Percentiles rank a stretch among this genome's conserved stretches.
These are phyloP conservation scores for Russula olivacea DNA, from an alignment of 768 basidiomycete genomes.

Conservation along the genomic window DNA sequence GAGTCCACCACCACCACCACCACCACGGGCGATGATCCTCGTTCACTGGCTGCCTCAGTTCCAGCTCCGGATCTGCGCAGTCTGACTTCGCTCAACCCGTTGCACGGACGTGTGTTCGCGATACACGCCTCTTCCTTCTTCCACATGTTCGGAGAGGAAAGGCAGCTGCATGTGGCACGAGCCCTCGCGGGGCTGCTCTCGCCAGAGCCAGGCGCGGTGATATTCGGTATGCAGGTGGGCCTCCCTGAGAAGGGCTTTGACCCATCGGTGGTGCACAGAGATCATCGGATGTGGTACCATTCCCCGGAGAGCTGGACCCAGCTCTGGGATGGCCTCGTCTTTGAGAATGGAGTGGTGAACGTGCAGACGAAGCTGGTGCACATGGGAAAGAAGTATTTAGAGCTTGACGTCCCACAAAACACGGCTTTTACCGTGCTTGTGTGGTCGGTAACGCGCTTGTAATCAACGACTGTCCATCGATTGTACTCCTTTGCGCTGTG, in stretches of 20 bases:
- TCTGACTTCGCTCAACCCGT: conserved; percentile 40
- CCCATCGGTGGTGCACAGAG: no score
- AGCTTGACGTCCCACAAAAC: background rate
- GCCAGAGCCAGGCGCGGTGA: conserved; percentile 27
- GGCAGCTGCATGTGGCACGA: conserved; percentile 40
- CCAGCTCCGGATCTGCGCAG: conserved; percentile 29
- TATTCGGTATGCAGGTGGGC: conserved; percentile 31
- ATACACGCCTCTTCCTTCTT: conserved; percentile 50
- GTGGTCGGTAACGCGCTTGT: conserved; percentile 3
- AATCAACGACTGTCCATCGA: background rate
- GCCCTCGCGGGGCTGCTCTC: conserved; percentile 40
- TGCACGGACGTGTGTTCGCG: conserved; percentile 42
- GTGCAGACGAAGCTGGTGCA: conserved; percentile 11
- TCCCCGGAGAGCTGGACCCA: conserved; percentile 21
- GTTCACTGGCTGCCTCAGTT: no score
- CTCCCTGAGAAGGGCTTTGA: conserved; percentile 2
- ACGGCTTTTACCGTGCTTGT: background rate
- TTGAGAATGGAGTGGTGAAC: conserved; percentile 24
- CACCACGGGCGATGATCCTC: background rate
- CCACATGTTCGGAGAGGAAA: conserved; percentile 36
- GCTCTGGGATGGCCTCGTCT: conserved; percentile 25
- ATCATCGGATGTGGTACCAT: conserved; percentile 15
- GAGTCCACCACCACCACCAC: conserved; percentile 16
- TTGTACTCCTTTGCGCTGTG: no score
- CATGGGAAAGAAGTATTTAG: background rate